Evolutionary conservation across 192 early-diverging fungal species (phyloP), one percentile per base, ranked within the genome.

Genomic region (Linnemannia zychae): DNA sequence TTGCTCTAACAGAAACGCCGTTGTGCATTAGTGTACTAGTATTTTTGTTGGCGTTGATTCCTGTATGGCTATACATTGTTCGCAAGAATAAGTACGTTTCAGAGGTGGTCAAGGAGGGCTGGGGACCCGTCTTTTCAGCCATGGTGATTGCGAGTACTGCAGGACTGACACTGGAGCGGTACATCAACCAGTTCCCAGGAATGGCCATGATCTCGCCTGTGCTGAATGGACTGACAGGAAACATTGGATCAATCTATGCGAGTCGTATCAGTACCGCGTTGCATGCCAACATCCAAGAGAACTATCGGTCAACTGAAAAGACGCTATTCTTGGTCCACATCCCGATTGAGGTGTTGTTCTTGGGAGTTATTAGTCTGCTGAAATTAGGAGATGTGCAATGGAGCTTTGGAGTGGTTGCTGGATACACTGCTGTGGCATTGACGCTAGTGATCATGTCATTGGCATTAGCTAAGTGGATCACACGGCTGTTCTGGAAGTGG

Each of bases 161-260:
- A 53, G 94, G 94, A 49, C 80, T 95, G 60, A 92, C 93, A 0
- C 71, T 95, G 49, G 94, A 95, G 68, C 87, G 86, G 12, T 95
- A 91, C 75, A 89, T 95, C 36, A 92, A 93, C 57, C 78, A 88
- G 31, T 95, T 90, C 71, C 87, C 87, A 28, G 94, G 92, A 37
- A 88, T 95, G 33, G 94, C 94, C 31, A 85, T 95, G 79, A 77
- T 95, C 40, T 90, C 94, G 9, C 94, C 94, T 34, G 91, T 95
- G 15, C 74, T 95, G 40, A 93, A 93, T 77, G 94, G 94, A 33
- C 50, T 96, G 20, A 91, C 92, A 16, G 95, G 96, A 28, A 97
- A 97, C 80, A 87, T 97, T 24, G 94, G 94, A 38, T 95, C 95
- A 0, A 94, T 96, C 15, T 96, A 94, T 76, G 93, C 94, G 0